Evolutionary conservation across 371 early-diverging fungal genomes (phyloP).

Genomic region (Coemansia sp.): DNA sequence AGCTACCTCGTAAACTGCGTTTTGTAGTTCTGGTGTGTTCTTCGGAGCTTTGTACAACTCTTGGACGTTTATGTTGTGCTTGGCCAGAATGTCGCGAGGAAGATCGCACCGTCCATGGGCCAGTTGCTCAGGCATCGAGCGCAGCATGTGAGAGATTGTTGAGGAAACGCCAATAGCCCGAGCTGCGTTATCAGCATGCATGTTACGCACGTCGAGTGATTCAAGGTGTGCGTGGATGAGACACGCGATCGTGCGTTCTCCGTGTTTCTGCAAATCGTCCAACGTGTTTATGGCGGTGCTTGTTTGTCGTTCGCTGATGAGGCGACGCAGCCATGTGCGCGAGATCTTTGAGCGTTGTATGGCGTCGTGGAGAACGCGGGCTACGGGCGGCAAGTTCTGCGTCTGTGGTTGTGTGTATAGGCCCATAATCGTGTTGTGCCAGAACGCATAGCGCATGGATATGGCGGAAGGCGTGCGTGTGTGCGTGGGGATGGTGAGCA

Average conservation of each 20-base stretch:
- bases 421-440: slow-evolving; percentile 75
- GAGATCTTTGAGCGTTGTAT: slow-evolving; percentile 42
- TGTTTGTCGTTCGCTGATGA: slow-evolving; percentile 51
- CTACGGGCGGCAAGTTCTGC: slow-evolving; percentile 37
- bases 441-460: slow-evolving; percentile 77
- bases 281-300: slow-evolving; percentile 65
- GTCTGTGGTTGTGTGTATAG: slow-evolving; percentile 56
- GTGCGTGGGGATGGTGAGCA: slow-evolving; percentile 73
- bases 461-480: slow-evolving; percentile 72
- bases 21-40: slow-evolving; percentile 31
- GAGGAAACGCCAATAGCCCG: slow-evolving; percentile 88
- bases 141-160: slow-evolving; percentile 72
- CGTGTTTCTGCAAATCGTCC: slow-evolving; percentile 79
- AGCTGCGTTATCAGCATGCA: slow-evolving; percentile 86
- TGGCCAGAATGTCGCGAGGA: slow-evolving; percentile 22
- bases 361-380: slow-evolving; percentile 39
- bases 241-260: slow-evolving; percentile 83
- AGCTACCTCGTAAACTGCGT: slow-evolving; percentile 49
- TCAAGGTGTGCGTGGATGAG: slow-evolving; percentile 86
- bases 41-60: slow-evolving; percentile 16
- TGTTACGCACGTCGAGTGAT: slow-evolving; percentile 74
- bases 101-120: slow-evolving; percentile 33
- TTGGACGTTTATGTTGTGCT: slow-evolving; percentile 39
- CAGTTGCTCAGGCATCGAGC: slow-evolving; percentile 36
- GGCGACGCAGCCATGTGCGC: slow-evolving; percentile 49